phyloP scores from a whole-genome alignment of 352 stramenopile species.

The Phytophthora crassamura region DNA sequence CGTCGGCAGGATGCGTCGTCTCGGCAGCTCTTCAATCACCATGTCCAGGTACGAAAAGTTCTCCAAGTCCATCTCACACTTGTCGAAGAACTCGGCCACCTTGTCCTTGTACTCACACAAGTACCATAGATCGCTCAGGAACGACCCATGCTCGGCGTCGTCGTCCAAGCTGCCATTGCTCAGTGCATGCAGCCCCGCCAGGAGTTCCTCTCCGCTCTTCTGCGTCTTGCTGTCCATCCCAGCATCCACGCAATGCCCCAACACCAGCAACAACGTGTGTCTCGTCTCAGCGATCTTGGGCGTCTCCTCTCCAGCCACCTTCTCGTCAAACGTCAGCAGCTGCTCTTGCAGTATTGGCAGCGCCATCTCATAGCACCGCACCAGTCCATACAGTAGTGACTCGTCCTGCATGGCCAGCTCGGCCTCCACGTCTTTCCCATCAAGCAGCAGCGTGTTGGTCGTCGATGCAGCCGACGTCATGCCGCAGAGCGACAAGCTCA shows the following conservation, averaged over 20 bases:
- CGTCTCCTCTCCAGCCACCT: slow-evolving; percentile 28
- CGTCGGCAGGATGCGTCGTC: slow-evolving; percentile 39
- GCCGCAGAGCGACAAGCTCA: slow-evolving; percentile 44
- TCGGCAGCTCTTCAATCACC: slow-evolving; percentile 68
- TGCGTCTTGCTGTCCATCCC: slow-evolving; percentile 41
- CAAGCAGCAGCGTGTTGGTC: slow-evolving; percentile 42
- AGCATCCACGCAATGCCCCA: slow-evolving; percentile 35
- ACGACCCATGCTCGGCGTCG: slow-evolving; percentile 65
- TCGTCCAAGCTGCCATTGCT: slow-evolving; percentile 63
- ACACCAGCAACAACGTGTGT: slow-evolving; percentile 49
- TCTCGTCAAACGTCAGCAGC: slow-evolving; percentile 53
- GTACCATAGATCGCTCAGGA: slow-evolving; percentile 77
- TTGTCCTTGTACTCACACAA: slow-evolving; percentile 72
- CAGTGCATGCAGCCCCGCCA: slow-evolving; percentile 68
- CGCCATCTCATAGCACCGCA: slow-evolving; percentile 67
- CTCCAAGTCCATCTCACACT: slow-evolving; percentile 59
- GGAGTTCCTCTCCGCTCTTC: slow-evolving; percentile 46
- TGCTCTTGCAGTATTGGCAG: slow-evolving; percentile 56
- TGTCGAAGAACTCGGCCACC: slow-evolving; percentile 58
- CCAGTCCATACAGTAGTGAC: slow-evolving; percentile 55
- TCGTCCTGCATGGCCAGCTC: slow-evolving; percentile 32
- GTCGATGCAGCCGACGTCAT: slow-evolving; percentile 30
- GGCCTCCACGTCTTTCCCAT: slow-evolving; percentile 36
- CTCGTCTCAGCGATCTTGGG: slow-evolving; percentile 57
- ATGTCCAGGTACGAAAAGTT: slow-evolving; percentile 77